phyloP scores from a whole-genome alignment of 495 filamentous ascomycete genomes.

The Bathelium albidoporum region DNA sequence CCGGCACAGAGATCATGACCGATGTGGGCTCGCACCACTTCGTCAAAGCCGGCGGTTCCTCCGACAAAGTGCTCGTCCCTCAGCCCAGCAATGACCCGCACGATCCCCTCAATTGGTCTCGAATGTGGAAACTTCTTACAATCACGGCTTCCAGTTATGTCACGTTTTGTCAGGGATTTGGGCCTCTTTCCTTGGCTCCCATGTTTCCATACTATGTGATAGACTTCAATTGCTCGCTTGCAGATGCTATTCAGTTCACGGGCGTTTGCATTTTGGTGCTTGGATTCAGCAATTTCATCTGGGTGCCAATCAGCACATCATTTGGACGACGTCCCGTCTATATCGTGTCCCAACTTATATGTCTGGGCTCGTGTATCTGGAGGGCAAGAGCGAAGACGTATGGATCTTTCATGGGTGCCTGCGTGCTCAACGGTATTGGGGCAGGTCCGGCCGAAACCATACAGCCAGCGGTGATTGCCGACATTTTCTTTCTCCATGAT shows the following conservation, averaged over 20 bases:
- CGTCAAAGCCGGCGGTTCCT: constrained; percentile 37
- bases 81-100: constrained; percentile 41
- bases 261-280: constrained; percentile 54
- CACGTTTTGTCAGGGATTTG: constrained; percentile 48
- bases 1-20: constrained; percentile 54
- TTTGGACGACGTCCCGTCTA: constrained; percentile 50
- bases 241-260: constrained; percentile 43
- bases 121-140: constrained; percentile 23
- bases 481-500: constrained; percentile 59
- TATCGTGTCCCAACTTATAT: constrained; percentile 45
- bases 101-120: constrained; percentile 35
- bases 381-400: constrained; percentile 48
- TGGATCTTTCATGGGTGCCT: constrained; percentile 46
- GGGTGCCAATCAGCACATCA: constrained; percentile 47
- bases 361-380: constrained; percentile 49
- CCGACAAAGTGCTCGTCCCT: constrained; percentile 41
- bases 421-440: constrained; percentile 50
- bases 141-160: constrained; percentile 39
- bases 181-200: constrained; percentile 48
- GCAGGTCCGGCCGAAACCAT: constrained; percentile 49
- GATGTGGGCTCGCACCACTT: constrained; percentile 49
- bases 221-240: constrained; percentile 44
- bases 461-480: constrained; percentile 52
- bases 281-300: constrained; percentile 54
- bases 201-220: constrained; percentile 47